A percentile compares a stretch with the other conserved stretches of the same genome.
Evolutionary conservation across 2,329 filamentous ascomycete species (phyloP).

Genomic region (Zymoseptoria crescenta): DNA sequence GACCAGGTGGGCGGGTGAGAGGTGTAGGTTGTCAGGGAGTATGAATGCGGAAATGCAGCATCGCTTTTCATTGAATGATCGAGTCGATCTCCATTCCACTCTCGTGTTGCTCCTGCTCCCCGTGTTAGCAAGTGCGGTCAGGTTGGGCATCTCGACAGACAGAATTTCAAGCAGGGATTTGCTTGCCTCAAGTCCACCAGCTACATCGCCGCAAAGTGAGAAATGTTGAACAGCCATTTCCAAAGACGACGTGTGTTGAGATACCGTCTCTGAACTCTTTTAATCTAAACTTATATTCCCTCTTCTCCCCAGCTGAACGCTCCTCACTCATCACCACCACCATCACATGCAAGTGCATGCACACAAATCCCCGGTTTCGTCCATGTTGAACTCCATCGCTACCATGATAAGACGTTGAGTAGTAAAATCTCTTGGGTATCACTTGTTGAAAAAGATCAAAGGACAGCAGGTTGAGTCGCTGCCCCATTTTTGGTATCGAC

Average conservation of each 20-base stretch:
- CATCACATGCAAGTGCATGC: neutral
- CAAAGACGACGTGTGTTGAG: neutral
- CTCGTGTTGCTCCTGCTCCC: no score
- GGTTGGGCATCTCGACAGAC: no score
- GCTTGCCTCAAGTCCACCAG: no score
- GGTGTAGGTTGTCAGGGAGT: no score
- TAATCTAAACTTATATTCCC: neutral
- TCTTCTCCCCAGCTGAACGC: neutral
- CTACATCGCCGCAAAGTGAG: no score
- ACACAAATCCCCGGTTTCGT: neutral
- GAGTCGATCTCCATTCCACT: no score
- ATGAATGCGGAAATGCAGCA: no score
- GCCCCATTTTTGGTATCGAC: neutral
- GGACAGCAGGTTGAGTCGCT: neutral
- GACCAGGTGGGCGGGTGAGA: no score
- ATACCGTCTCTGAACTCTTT: neutral
- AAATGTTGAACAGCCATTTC: no score
- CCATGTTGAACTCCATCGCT: slow-evolving; percentile 1
- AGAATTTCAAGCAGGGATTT: no score
- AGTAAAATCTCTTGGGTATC: neutral
- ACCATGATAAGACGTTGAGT: slow-evolving; percentile 1
- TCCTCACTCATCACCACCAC: neutral
- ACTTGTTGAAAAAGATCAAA: neutral
- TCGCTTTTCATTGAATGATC: no score
- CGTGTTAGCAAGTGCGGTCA: no score